phyloP scores from a whole-genome alignment of 2,329 filamentous ascomycete genomes.

The Hirsutella minnesotensis region DNA sequence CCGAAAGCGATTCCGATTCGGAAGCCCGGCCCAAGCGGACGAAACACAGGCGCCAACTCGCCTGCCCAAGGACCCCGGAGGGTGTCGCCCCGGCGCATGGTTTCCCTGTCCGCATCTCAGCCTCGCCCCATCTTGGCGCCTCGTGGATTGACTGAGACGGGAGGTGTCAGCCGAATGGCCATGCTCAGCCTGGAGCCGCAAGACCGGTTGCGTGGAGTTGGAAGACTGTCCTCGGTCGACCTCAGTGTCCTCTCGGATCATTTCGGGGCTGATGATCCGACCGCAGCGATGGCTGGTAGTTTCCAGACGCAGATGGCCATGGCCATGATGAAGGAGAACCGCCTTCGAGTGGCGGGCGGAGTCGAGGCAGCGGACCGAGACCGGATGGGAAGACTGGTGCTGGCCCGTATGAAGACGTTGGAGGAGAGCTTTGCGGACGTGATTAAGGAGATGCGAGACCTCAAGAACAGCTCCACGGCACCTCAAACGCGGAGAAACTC shows the following conservation, averaged over 20 bases:
- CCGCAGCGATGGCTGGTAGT: constrained; percentile 56
- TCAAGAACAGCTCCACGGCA: constrained; percentile 35
- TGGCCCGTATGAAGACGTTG: constrained; percentile 84
- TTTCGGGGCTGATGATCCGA: constrained; percentile 43
- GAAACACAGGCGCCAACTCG: constrained; percentile 15
- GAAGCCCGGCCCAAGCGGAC: constrained; percentile 26
- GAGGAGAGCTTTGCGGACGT: constrained; percentile 86
- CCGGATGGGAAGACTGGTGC: constrained; percentile 67
- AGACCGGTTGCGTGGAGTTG: constrained; percentile 22
- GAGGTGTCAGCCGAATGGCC: constrained; percentile 27
- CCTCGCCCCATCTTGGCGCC: constrained; percentile 45
- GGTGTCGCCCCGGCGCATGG: constrained; percentile 33
- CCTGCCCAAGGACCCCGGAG: constrained; percentile 24
- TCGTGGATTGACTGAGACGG: constrained; percentile 20
- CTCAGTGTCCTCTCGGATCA: constrained; percentile 65
- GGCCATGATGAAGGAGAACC: constrained; percentile 47
- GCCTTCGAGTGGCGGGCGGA: constrained; percentile 33
- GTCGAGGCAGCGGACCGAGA: constrained; percentile 38
- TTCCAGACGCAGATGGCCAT: constrained; percentile 74
- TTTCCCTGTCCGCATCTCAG: constrained; percentile 32
- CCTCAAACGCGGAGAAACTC: constrained; percentile 40
- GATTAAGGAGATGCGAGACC: constrained; percentile 64
- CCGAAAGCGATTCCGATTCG: constrained; percentile 16
- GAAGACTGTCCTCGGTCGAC: constrained; percentile 52
- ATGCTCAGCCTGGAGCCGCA: constrained; percentile 40